Evolutionary conservation across 2,329 filamentous ascomycete genomes (phyloP), one percentile per base, ranked within the genome.

Genomic region (Talaromyces sp.): DNA sequence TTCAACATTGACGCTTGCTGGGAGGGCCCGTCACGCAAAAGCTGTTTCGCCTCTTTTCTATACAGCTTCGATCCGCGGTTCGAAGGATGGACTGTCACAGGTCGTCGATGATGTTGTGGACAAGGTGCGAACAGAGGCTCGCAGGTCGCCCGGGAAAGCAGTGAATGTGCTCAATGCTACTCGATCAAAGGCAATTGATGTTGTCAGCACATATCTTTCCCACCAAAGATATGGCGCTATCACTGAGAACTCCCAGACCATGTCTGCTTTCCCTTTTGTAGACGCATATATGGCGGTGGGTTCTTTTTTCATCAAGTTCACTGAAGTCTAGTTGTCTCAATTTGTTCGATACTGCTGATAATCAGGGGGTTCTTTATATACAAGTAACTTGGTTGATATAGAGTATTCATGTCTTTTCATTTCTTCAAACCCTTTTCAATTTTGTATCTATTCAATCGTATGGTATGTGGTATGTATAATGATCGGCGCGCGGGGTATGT

Each of bases 251-350:
- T 67, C 72, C 7, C 64, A 65, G 42, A 56, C 68, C 64, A 63
- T 83, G 63, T 76, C 77, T 60, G 75, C 81, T n/a, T 75, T 76
- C 53, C 70, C 73, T 0, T 85, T 85, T 66, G 82, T 86, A 12
- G 80, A 85, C 67, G 75, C 79, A 2, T 82, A 83, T 65, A 83
- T 85, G 2, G 82, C 79, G 4, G 79, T 85, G 6, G 82, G 82
- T 0, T 73, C 81, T 3, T 83, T 85, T 67, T 85, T 83, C 68
- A 83, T 23, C 23, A 23, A 23, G 23, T 23, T 23, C 23, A 23
- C 23, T 23, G 23, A 23, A 23, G 23, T 23, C 23, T 23, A 23
- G 23, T 23, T 2, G 23, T 23, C 23, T 23, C 23, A 23, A 23
- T 23, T 23, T 23, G 23, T 23, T 23, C 23, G 23, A 23, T 23